Base-by-base conservation (phyloP, 2,329 filamentous ascomycete species). In the Fusarium praegraminearum region DNA sequence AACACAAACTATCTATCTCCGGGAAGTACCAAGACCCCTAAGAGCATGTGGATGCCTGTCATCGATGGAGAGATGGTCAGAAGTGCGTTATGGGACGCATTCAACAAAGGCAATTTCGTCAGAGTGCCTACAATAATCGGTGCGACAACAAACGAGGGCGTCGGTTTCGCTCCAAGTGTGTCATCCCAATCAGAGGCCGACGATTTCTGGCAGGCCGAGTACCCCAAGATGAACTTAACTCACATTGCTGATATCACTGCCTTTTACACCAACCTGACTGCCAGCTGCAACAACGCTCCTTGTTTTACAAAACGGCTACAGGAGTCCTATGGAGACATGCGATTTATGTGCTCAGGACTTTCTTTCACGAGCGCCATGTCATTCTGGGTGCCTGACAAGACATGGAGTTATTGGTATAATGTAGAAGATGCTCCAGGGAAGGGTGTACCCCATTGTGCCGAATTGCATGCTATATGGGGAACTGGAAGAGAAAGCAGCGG, bases 351-450 rank as follows among this genome's bases (percentile, higher is more conserved):
- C 49, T 73, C 79, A 0, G 72, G 77, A 3, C 66, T 80, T n/a
- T 76, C 72, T 47, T 70, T 79, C 36, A 76, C 75, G 7, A 60
- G 71, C 8, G 67, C 67, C 13, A 72, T 82, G 32, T 71, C 75
- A 2, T 66, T 58, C 2, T 72, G 80, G 60, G 79, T 78, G 22
- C 70, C 81, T 36, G 28, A 74, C 18, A 72, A 76, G 2, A 86
- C 84, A 24, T 94, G 87, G 85, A 90, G 87, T 74, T 94, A 94
- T 76, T 87, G 86, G 44, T 93, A 89, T 80, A 86, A 90, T 60
- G 91, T 93, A 6, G 80, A 87, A 41, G 90, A 93, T 68, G 80
- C 79, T 0, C 74, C 91, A 1, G 89, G 57, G 5, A 36, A 13
- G 15, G 40, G 57, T 15, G 33, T 91, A 0, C 83, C 85, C 9